Base-by-base conservation (phyloP, 2,329 filamentous ascomycete genomes). In the Scortechinia acanthostroma region DNA sequence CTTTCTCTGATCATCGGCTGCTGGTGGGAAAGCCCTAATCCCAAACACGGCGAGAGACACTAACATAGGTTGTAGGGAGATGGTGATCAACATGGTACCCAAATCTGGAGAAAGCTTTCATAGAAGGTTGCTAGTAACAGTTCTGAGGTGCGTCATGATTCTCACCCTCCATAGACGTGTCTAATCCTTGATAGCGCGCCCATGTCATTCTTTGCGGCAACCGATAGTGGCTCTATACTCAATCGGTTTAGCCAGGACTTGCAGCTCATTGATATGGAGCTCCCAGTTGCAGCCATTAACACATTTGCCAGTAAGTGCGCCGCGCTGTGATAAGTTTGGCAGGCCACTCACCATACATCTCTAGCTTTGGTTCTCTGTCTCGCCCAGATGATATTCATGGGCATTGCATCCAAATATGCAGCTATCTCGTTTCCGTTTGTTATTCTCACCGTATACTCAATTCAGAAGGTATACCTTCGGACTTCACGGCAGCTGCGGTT, bases 401-500 rank as follows among this genome's bases (percentile, higher is more conserved):
- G 66, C 51, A 49, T 68, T 50, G 50, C 69, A 52, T 48, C 70
- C 0, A 63, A 61, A 48, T 76, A 69, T 45, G 60, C 76, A 0
- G 66, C 68, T 0, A 63, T 73, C 19, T 62, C 64, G 0, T 74
- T 80, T 46, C 77, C 77, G 0, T 56, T 74, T 2, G 52, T 80
- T 2, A 48, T 68, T 5, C 57, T 53, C 0, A 48, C 70, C 1
- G 48, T 80, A 1, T 81, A 70, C 45, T 47, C 63, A 2, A 56
- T 82, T 0, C 77, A 81, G 49, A 72, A 65, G 44, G 68, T 78
- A 43, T 83, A 83, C 50, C 64, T 83, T 2, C 66, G 74, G 0
- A 83, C 78, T 0, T 81, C 77, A 1, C 63, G 77, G 0, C 79
- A 83, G 54, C 55, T 84, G 4, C 68, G 79, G 43, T 65, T 80